Evolutionary conservation across 306 rosid species (phyloP).

Genomic region (Vigna angularis): DNA sequence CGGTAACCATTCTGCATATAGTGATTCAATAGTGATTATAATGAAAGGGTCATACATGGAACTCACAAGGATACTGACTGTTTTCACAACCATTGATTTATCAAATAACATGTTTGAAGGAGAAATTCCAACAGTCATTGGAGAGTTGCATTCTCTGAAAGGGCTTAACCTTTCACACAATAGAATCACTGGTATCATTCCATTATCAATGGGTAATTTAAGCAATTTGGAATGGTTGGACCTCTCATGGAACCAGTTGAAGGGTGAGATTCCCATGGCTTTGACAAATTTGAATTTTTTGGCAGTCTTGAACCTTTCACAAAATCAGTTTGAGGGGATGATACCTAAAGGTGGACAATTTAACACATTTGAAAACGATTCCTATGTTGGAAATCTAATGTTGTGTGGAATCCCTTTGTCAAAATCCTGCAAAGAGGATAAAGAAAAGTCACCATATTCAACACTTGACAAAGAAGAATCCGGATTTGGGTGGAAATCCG

Average conservation of each 20-base stretch:
- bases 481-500: conserved; percentile 40
- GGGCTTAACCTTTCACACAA: conserved; percentile 52
- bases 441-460: neutral
- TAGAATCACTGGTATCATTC: neutral
- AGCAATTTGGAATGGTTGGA: conserved; percentile 47
- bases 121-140: conserved; percentile 40
- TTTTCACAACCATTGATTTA: conserved; percentile 40
- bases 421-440: neutral
- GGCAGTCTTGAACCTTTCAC: conserved; percentile 25
- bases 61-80: neutral
- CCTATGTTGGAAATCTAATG: conserved; percentile 36
- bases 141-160: conserved; percentile 37
- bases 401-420: conserved; percentile 50
- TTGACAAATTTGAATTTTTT: conserved; percentile 40
- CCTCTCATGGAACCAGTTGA: conserved; percentile 46
- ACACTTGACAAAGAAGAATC: neutral
- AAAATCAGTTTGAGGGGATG: conserved; percentile 39
- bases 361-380: conserved; percentile 42
- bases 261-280: conserved; percentile 35
- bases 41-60: conserved; percentile 7
- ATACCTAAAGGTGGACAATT: conserved; percentile 52
- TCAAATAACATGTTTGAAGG: conserved; percentile 51
- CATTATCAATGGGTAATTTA: conserved; percentile 20
- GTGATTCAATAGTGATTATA: conserved; percentile 28
- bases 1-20: rapidly evolving